These are phyloP conservation scores for Tolypocladium ophioglossoides DNA, from an alignment of 2,329 filamentous ascomycete genomes.

Conservation along the genomic window DNA sequence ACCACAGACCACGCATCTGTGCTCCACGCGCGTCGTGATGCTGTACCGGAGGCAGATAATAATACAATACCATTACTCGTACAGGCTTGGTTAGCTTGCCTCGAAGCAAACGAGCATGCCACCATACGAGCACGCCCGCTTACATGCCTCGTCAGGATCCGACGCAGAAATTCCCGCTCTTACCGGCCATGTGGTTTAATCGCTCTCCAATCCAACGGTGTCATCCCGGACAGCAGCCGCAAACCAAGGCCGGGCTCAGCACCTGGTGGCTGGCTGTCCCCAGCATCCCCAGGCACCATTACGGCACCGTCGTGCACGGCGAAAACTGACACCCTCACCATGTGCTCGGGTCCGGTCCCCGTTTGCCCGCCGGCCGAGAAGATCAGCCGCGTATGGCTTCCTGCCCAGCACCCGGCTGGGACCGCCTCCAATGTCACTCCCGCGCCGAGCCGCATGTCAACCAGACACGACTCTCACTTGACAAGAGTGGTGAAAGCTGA, in stretches of 20 bases:
- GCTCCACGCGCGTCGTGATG: background rate
- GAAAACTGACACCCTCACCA: background rate
- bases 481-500: background rate
- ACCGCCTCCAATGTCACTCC: background rate
- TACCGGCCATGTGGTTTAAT: background rate
- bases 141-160: background rate
- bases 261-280: background rate
- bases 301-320: background rate
- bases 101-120: background rate
- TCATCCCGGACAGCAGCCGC: background rate
- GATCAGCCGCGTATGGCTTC: background rate
- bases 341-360: background rate
- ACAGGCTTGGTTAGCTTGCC: too few species aligned
- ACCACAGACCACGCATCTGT: background rate
- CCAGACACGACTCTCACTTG: background rate
- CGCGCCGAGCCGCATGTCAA: background rate
- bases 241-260: background rate
- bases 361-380: background rate
- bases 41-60: too few species aligned
- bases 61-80: too few species aligned
- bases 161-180: background rate
- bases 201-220: background rate
- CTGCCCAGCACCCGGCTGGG: background rate
- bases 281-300: background rate
- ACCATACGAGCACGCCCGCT: background rate